These are phyloP conservation scores for Mycena indigotica DNA, from an alignment of 768 basidiomycete species.

Conservation along the genomic window DNA sequence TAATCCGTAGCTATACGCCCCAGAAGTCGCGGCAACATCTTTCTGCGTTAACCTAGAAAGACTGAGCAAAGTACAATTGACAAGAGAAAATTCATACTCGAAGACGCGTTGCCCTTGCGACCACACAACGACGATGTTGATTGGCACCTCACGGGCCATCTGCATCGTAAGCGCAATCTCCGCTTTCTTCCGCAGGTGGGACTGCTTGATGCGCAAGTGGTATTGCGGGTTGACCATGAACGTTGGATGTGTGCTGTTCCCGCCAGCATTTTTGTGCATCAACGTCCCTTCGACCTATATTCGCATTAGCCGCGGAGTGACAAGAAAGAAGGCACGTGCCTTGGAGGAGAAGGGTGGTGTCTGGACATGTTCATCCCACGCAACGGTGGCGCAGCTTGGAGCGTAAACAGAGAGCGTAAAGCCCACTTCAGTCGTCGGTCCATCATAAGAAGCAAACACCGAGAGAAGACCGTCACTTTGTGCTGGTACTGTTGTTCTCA, in stretches of 20 bases:
- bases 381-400: constrained; percentile 32
- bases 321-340: constrained; percentile 22
- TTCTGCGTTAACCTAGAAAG: constrained; percentile 55
- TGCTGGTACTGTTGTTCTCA: constrained; percentile 37
- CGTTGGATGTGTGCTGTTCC: constrained; percentile 76
- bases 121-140: constrained; percentile 77
- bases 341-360: constrained; percentile 44
- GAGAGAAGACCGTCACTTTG: constrained; percentile 46
- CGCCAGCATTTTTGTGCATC: constrained; percentile 76
- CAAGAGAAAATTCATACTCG: constrained; percentile 68
- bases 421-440: constrained; percentile 56
- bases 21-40: constrained; percentile 73
- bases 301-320: not conserved
- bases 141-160: constrained; percentile 64
- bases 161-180: constrained; percentile 49
- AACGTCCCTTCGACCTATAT: constrained; percentile 62
- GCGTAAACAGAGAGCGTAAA: constrained; percentile 72
- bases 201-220: constrained; percentile 52
- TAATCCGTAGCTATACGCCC: constrained; percentile 80
- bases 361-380: constrained; percentile 49
- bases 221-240: constrained; percentile 95
- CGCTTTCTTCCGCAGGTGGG: constrained; percentile 35
- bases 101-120: constrained; percentile 71
- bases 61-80: not conserved
- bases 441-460: constrained; percentile 72